Evolutionary conservation across 2,329 filamentous ascomycete species (phyloP).

Genomic region (Talaromyces sp.): DNA sequence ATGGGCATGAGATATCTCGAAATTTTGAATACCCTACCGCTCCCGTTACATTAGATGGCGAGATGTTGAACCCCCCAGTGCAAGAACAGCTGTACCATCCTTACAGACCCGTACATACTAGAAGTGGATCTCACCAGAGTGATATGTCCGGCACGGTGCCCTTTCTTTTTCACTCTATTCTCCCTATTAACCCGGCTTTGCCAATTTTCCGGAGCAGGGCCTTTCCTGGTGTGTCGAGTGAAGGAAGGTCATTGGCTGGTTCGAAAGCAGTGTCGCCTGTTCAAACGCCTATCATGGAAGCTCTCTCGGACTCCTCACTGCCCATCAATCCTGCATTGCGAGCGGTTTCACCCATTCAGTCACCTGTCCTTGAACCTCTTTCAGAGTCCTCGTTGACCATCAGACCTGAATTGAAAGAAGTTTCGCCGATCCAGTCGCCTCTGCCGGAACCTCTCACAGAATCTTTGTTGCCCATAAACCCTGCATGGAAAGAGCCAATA

Average conservation of each 20-base stretch:
- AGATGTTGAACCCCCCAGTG: not conserved
- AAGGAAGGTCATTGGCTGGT: not conserved
- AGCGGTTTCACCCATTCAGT: not conserved
- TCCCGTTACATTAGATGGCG: not conserved
- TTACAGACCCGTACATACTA: not conserved
- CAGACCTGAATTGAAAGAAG: too few relatives aligned
- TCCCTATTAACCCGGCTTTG: conserved; percentile 38
- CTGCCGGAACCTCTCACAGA: not conserved
- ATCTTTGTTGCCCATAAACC: too few relatives aligned
- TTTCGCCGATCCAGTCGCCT: too few relatives aligned
- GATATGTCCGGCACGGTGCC: conserved; percentile 16
- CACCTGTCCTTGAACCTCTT: too few relatives aligned
- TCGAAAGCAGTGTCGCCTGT: not conserved
- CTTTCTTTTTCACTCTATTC: conserved; percentile 33
- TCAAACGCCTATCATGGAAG: not conserved
- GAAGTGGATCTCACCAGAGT: not conserved
- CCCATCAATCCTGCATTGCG: conserved; percentile 8
- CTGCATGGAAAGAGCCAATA: too few relatives aligned
- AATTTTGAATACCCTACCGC: not conserved
- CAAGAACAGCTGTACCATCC: not conserved
- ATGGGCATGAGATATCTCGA: not conserved
- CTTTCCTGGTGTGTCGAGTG: conserved; percentile 3
- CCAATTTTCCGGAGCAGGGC: conserved; percentile 10
- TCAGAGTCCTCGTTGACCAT: too few relatives aligned
- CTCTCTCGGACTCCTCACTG: conserved; percentile 6